Conservation (phyloP, 495 filamentous ascomycete genomes). For the Astrocystis sublimbata region DNA sequence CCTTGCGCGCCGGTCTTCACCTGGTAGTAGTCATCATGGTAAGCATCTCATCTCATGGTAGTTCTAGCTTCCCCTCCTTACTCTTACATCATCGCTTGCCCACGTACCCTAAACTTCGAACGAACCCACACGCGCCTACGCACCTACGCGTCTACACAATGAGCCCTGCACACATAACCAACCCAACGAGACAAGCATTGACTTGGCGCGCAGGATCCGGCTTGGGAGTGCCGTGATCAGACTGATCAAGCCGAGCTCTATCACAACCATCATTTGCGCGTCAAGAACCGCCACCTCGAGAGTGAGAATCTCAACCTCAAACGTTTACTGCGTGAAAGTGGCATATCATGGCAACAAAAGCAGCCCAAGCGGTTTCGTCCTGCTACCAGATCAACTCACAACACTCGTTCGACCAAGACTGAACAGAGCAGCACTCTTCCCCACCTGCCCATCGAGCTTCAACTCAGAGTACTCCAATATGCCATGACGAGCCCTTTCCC, state of each 20-base stretch:
- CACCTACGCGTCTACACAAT: too few species aligned
- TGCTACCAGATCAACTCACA: conserved; percentile 12
- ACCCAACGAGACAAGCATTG: not conserved
- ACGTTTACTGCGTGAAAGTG: conserved; percentile 40
- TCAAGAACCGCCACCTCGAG: conserved; percentile 33
- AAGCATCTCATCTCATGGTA: not conserved
- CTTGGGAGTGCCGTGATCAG: conserved; percentile 46
- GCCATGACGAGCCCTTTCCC: conserved; percentile 44
- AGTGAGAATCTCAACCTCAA: conserved; percentile 43
- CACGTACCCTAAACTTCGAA: not conserved
- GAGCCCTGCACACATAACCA: not conserved
- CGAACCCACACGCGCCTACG: not conserved
- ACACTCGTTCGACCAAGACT: conserved; percentile 24
- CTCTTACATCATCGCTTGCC: not conserved
- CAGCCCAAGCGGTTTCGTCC: conserved; percentile 12
- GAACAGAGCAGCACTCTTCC: conserved; percentile 31
- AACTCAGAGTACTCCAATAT: conserved; percentile 44
- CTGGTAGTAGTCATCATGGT: conserved; percentile 13
- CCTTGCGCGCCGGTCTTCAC: not conserved
- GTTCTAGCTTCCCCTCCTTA: not conserved
- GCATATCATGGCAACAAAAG: conserved; percentile 37
- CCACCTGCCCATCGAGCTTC: conserved; percentile 46
- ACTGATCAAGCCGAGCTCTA: conserved; percentile 42
- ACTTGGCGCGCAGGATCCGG: conserved; percentile 19
- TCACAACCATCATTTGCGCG: conserved; percentile 42